These are phyloP conservation scores for Yamadazyma siamensis DNA, from an alignment of 1,139 yeast species.

Conservation along the genomic window DNA sequence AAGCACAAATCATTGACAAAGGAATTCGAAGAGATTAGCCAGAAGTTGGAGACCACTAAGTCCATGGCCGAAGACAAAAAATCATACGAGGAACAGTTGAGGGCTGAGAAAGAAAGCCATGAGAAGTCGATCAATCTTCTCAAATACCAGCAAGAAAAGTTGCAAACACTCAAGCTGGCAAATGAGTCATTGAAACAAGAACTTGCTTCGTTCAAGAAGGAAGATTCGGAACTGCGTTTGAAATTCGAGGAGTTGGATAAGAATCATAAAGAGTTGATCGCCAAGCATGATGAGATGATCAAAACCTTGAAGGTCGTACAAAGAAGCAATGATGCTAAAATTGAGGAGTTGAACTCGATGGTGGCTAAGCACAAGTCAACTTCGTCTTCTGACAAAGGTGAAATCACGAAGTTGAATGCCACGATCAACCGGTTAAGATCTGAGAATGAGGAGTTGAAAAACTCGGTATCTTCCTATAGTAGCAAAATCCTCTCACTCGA, in stretches of 20 bases:
- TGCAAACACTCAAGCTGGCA: conserved; percentile 8
- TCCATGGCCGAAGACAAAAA: background rate
- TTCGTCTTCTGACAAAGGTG: conserved; percentile 9
- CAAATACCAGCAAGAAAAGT: conserved; percentile 18
- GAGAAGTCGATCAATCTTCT: conserved; percentile 15
- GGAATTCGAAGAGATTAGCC: conserved; percentile 15
- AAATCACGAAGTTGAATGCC: conserved; percentile 9
- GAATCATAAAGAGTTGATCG: conserved; percentile 6
- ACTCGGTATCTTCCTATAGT: conserved; percentile 6
- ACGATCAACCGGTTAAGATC: conserved; percentile 11
- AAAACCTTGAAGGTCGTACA: conserved; percentile 6
- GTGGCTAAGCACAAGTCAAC: conserved; percentile 8
- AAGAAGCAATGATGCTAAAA: conserved; percentile 6
- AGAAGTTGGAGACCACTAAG: conserved; percentile 5
- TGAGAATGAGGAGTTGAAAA: conserved; percentile 10
- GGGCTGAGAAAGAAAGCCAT: conserved; percentile 17
- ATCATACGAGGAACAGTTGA: conserved; percentile 7
- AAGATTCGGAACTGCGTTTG: conserved; percentile 6
- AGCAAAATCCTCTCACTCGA: conserved; percentile 9
- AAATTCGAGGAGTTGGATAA: conserved; percentile 7
- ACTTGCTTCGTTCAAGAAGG: conserved; percentile 10
- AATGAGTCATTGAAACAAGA: conserved; percentile 17
- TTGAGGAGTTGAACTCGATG: conserved; percentile 8
- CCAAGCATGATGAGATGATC: conserved; percentile 9
- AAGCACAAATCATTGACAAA: conserved; percentile 22